Evolutionary conservation across 2,329 filamentous ascomycete species (phyloP).

Genomic region (Tolypocladium pustulatum): DNA sequence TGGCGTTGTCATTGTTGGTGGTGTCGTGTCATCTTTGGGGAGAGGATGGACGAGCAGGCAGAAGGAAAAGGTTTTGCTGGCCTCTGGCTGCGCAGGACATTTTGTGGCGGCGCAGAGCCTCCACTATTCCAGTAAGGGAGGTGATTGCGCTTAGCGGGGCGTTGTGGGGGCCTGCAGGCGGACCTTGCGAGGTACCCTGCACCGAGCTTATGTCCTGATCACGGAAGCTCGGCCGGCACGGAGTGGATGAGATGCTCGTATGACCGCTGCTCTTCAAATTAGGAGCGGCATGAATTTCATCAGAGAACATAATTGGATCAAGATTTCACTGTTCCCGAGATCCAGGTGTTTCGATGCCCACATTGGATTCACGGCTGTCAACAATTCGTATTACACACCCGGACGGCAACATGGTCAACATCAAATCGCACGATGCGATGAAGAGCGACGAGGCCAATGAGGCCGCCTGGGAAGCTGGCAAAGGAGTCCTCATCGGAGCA

Average conservation of each 20-base stretch:
- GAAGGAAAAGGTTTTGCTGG: conserved; percentile 8
- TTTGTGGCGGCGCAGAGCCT: not conserved
- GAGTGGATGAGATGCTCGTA: not conserved
- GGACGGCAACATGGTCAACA: conserved; percentile 9
- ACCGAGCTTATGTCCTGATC: not conserved
- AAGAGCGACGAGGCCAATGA: conserved; percentile 56
- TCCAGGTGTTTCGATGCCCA: not conserved
- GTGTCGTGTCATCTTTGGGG: conserved; percentile 23
- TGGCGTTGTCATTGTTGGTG: conserved; percentile 20
- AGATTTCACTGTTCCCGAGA: not conserved
- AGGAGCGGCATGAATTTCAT: not conserved
- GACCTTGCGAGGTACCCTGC: not conserved
- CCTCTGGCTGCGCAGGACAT: not conserved
- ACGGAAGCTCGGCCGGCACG: not conserved
- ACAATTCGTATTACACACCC: not conserved
- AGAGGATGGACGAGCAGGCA: conserved; percentile 7
- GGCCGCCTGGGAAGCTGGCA: conserved; percentile 61
- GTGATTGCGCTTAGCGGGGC: conserved; percentile 7
- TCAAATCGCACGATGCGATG: conserved; percentile 45
- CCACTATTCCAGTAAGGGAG: conserved; percentile 9
- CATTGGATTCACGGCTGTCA: not conserved
- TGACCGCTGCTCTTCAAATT: not conserved
- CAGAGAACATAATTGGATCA: not conserved
- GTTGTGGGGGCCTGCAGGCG: not conserved
- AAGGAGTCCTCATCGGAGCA: conserved; percentile 56